Conservation (phyloP, 2,329 filamentous ascomycete species). For the Phialocephala subalpina region DNA sequence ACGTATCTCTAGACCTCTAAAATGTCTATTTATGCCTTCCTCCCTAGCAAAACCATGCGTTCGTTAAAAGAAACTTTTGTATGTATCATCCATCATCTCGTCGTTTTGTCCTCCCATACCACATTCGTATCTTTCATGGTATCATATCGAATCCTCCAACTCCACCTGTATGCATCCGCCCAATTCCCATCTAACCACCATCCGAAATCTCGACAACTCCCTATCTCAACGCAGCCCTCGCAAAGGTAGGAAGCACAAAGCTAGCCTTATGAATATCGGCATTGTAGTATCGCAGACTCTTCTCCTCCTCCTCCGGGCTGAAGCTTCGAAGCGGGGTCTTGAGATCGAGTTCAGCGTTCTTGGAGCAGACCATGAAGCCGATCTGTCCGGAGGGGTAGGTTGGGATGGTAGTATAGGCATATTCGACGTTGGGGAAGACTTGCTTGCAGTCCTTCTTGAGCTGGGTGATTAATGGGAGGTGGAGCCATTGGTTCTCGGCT, state of each 20-base stretch:
- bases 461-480: conserved; percentile 90
- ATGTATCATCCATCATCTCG: background rate
- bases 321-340: conserved; percentile 85
- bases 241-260: conserved; percentile 94
- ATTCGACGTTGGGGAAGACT: conserved; percentile 97
- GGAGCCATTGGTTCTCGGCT: conserved; percentile 99
- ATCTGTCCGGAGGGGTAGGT: conserved; percentile 99
- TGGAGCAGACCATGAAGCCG: conserved; percentile 99
- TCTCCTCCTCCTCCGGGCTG: conserved; percentile 87
- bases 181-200: background rate
- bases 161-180: background rate
- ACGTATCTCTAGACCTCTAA: too few species aligned
- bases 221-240: conserved; percentile 76
- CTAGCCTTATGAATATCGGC: conserved; percentile 93
- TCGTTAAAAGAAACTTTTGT: background rate
- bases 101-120: background rate
- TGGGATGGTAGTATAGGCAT: conserved; percentile 98
- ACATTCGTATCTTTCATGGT: background rate
- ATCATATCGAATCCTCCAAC: background rate
- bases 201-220: background rate
- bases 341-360: conserved; percentile 86
- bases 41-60: background rate
- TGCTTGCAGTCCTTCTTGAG: conserved; percentile 97
- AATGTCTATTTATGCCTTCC: background rate
- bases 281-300: conserved; percentile 97